Base-by-base conservation (phyloP, 108 stramenopile species). In the Aurantiochytrium sp. region DNA sequence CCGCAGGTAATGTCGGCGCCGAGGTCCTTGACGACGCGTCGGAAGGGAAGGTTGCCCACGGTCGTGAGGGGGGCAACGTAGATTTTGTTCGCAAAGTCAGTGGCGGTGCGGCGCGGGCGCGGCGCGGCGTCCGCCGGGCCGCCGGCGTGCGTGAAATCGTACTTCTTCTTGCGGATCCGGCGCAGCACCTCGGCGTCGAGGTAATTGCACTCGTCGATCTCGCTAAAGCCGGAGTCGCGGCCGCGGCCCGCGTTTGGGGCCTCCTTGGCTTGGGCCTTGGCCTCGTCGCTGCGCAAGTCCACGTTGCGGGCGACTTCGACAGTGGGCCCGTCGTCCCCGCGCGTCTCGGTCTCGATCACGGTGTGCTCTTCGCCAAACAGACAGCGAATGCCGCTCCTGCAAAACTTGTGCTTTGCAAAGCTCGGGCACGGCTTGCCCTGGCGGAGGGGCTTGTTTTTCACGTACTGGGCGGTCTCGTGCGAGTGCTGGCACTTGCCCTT, bases 1-100 rank as follows among this genome's bases (percentile, higher is more conserved):
- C 97, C 97, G 88, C 97, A 98, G 6, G 99, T 99, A 86, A 99
- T 98, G 89, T 99, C 99, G 24, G 99, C 99, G 17, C 97, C 98
- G 87, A 91, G 95, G 19, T 92, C 88, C 90, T 97, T 98, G 96
- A 98, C 95, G 54, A 99, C 92, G 22, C 97, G 92, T 39, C 99
- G 97, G 91, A 97, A 99, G 1, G 99, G 99, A 0, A 99, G 89
- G 89, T 99, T 99, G 4, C 99, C 99, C 3, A 98, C 97, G 1
- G 99, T 99, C 4, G 99, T 99, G 4, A 99, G 94, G 4, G 99
- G 99, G 4, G 99, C 99, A 21, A 99, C 90, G 91, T 99, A 99
- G 31, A 98, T 96, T 92, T 98, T 98, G 73, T 81, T 48, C 19
- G 39, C 45, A 81, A 81, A 81, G 45, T 81, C 73, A 8, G 39